These are phyloP conservation scores for Phlyctochytrium arcticum DNA, from an alignment of 192 early-diverging fungal genomes.

Conservation along the genomic window DNA sequence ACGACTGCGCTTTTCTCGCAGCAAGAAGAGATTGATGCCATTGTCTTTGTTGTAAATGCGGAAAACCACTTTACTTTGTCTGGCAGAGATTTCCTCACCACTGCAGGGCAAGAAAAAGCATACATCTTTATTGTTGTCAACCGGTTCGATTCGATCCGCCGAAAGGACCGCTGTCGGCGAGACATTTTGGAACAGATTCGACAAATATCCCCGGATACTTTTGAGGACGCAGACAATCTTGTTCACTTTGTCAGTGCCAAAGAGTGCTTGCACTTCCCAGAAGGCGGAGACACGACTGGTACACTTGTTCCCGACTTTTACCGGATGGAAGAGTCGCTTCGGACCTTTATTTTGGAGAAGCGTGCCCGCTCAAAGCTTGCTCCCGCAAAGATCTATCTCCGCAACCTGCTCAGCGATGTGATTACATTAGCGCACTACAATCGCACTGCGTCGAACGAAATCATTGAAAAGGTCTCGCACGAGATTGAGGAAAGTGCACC, in stretches of 20 bases:
- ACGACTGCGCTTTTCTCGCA: constrained; percentile 95
- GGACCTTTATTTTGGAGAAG: constrained; percentile 93
- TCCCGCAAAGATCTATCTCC: constrained; percentile 87
- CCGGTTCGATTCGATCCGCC: constrained; percentile 89
- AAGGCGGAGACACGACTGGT: constrained; percentile 1
- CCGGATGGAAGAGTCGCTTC: constrained; percentile 78
- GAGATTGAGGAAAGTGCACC: constrained; percentile 46
- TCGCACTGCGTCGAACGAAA: constrained; percentile 51
- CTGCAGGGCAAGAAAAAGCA: constrained; percentile 97
- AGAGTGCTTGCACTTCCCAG: constrained; percentile 27
- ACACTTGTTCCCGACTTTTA: constrained; percentile 60
- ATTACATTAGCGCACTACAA: constrained; percentile 70
- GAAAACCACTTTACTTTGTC: constrained; percentile 99
- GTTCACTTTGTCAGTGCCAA: constrained; percentile 94
- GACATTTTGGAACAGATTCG: constrained; percentile 96
- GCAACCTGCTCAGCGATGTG: constrained; percentile 81
- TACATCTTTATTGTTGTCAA: constrained; percentile 99
- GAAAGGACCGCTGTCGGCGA: constrained; percentile 90
- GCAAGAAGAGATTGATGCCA: constrained; percentile 98
- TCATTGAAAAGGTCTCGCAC: constrained; percentile 55
- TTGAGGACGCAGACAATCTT: constrained; percentile 81
- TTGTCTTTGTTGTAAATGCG: constrained; percentile 98
- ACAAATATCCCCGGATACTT: constrained; percentile 90
- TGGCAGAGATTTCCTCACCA: constrained; percentile 92
- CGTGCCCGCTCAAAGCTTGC: constrained; percentile 89